Percentiles rank a stretch among this genome's conserved stretches.
Conservation (phyloP, 2,329 filamentous ascomycete genomes). For the Orbilia brochopaga region DNA sequence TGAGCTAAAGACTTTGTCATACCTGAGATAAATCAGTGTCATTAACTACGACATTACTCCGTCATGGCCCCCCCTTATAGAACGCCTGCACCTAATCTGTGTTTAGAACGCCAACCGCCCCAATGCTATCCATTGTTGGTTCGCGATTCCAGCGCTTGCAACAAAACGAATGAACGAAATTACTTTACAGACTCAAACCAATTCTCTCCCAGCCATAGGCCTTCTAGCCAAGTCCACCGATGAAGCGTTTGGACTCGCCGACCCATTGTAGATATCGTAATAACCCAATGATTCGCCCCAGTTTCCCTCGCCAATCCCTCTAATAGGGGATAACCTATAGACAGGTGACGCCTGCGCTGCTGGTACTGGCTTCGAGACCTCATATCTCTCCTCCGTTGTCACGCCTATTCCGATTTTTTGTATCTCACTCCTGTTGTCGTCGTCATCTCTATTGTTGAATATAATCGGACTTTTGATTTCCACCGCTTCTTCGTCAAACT, state of each 20-base stretch:
- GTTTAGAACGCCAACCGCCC: too few relatives aligned
- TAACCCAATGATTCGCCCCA: not conserved
- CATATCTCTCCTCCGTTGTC: slow-evolving; percentile 11
- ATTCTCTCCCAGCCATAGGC: slow-evolving; percentile 20
- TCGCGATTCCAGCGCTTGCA: too few relatives aligned
- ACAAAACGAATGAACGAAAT: not conserved
- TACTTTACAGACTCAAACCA: slow-evolving; percentile 11
- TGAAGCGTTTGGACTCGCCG: slow-evolving; percentile 15
- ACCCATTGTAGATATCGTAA: slow-evolving; percentile 4
- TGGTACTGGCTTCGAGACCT: slow-evolving; percentile 12
- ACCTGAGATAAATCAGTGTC: too few relatives aligned
- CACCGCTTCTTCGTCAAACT: slow-evolving; percentile 15
- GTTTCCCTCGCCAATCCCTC: not conserved
- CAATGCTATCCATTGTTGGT: too few relatives aligned
- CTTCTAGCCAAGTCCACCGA: slow-evolving; percentile 9
- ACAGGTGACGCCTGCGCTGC: not conserved
- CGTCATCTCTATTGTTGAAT: slow-evolving; percentile 1
- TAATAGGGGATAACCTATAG: slow-evolving; percentile 4
- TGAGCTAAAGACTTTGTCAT: too few relatives aligned
- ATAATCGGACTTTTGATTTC: slow-evolving; percentile 27
- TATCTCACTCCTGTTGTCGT: not conserved
- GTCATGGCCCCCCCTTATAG: too few relatives aligned
- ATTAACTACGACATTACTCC: too few relatives aligned
- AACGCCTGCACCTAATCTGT: too few relatives aligned
- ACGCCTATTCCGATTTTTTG: not conserved